Evolutionary conservation across 2,329 filamentous ascomycete genomes (phyloP), one percentile per base, ranked within the genome.

Genomic region (Penicillium rolfsii): DNA sequence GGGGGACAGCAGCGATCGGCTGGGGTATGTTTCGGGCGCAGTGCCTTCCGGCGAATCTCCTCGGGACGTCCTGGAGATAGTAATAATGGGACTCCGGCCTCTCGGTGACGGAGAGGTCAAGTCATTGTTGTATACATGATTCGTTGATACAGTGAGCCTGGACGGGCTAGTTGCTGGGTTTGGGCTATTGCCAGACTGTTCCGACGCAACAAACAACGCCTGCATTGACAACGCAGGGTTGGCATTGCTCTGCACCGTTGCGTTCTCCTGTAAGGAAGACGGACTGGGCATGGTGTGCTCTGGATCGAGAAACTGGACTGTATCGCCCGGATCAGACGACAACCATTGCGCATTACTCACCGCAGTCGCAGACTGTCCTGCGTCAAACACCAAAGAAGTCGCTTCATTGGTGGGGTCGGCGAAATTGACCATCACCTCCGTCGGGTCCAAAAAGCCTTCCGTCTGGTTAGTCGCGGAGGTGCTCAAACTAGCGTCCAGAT

Each of bases 11-110:
- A 79, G 75, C 11, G 74, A 75, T 53, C 73, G 72, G 56, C 74
- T 76, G 16, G 65, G 66, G 41, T 70, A 71, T 56, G 72, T 68
- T 30, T 61, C 60, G 28, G 64, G 54, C 9, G 56, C 61, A 33
- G 36, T 22, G 24, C 69, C 71, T 58, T 74, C 67, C 4, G 79
- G 79, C 1, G 79, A 81, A 66, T 82, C 80, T 5, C 79, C 79
- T 24, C 77, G 72, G 24, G 74, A 74, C 55, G 75, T 77, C 41
- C 65, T 77, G 30, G 79, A 79, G 3, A 82, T 73, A 40, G 76
- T 80, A 45, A 82, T 74, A 35, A 79, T 75, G 12, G 81, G 81
- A 59, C 80, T 82, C 49, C 72, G 67, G 16, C 74, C 70, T 55
- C 68, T 71, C 19, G 69, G 66, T 3, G 71, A 73, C 11, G 70